Percentiles rank a stretch among this genome's conserved stretches.
Evolutionary conservation across 2,329 filamentous ascomycete species (phyloP).

Genomic region (Ceratocystiopsis brevicomis): DNA sequence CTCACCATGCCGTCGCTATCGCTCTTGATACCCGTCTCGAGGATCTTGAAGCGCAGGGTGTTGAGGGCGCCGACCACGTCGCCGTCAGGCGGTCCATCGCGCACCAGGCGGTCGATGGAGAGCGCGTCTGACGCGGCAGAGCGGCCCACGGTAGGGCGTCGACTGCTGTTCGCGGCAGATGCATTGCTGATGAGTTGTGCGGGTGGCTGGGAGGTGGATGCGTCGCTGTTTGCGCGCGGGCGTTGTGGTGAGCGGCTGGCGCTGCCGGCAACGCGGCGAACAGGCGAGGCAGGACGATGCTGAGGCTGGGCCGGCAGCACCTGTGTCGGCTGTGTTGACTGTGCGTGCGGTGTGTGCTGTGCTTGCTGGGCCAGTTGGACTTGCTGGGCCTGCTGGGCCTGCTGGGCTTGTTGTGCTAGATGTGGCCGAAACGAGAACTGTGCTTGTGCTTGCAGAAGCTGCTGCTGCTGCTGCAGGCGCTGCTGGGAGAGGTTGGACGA

Average conservation of each 20-base stretch:
- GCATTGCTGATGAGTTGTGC: too few relatives aligned
- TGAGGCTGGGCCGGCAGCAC: conserved; percentile 15
- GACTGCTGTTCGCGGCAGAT: conserved; percentile 15
- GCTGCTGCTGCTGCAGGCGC: conserved; percentile 28
- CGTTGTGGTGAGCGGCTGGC: conserved; percentile 29
- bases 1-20: conserved; percentile 66
- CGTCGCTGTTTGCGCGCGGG: conserved; percentile 56
- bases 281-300: conserved; percentile 18
- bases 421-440: background rate
- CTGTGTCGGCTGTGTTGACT: conserved; percentile 22
- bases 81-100: conserved; percentile 59
- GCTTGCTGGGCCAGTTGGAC: conserved; percentile 18
- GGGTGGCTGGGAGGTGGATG: conserved; percentile 18
- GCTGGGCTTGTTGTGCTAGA: conserved; percentile 16
- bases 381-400: conserved; percentile 18
- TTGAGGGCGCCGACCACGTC: conserved; percentile 49
- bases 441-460: background rate
- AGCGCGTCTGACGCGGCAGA: conserved; percentile 33
- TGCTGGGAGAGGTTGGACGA: conserved; percentile 36
- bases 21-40: conserved; percentile 56
- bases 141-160: conserved; percentile 26
- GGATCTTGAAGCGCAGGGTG: conserved; percentile 51
- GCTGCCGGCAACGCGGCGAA: conserved; percentile 15
- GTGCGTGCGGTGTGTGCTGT: conserved; percentile 6
- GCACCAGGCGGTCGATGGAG: conserved; percentile 55